Conservation (phyloP, 2,329 filamentous ascomycete genomes). For the Claviceps sp. region DNA sequence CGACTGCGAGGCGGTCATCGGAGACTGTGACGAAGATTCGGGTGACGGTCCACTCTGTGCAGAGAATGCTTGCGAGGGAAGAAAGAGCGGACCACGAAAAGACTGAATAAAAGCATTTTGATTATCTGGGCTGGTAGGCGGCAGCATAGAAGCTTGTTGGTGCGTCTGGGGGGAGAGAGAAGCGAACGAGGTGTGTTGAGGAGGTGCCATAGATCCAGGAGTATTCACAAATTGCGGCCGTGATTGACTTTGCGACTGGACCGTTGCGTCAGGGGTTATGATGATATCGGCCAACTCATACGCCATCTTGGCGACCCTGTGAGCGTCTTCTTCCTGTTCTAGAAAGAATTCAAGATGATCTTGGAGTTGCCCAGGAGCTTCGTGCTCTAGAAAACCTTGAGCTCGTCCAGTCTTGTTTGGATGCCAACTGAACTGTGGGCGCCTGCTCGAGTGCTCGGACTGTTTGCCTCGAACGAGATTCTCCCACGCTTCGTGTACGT, state of each 20-base stretch:
- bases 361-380: constrained; percentile 48
- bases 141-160: constrained; percentile 14
- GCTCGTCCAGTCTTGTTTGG: constrained; percentile 41
- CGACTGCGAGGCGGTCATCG: constrained; percentile 20
- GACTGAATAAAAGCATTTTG: constrained; percentile 16
- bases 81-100: constrained; percentile 21
- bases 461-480: constrained; percentile 38
- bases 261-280: constrained; percentile 20
- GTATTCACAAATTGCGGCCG: constrained; percentile 16
- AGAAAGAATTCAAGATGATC: constrained; percentile 54
- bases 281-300: constrained; percentile 42
- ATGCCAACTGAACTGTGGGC: constrained; percentile 51
- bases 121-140: constrained; percentile 9
- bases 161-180: constrained; percentile 20
- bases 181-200: constrained; percentile 18
- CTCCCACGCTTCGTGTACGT: constrained; percentile 49
- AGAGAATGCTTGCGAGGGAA: constrained; percentile 19
- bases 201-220: constrained; percentile 11
- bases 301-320: constrained; percentile 43
- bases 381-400: constrained; percentile 46
- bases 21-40: constrained; percentile 19
- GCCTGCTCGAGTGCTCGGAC: constrained; percentile 36
- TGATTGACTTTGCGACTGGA: not conserved
- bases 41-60: constrained; percentile 17
- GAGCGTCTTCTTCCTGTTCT: constrained; percentile 40